Base-by-base conservation (phyloP, 192 early-diverging fungal species). In the Polychytrium aggregatum region DNA sequence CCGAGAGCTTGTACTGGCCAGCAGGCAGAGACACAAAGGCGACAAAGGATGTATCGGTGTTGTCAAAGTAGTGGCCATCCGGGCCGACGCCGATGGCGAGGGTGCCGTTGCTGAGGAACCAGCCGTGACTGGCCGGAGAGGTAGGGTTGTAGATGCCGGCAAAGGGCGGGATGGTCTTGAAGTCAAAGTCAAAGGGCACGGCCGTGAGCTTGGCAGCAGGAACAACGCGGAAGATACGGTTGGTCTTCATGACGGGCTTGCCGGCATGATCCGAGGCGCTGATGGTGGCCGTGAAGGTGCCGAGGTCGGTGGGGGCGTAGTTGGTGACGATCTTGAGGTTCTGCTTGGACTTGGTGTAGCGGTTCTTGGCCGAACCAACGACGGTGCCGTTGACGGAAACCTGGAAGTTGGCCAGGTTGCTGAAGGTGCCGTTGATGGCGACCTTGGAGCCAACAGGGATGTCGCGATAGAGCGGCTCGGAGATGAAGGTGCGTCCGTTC, bases 61-160 rank as follows among this genome's bases (percentile, higher is more conserved):
- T 44, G 25, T 52, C 41, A 25, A 52, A 3, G 30, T 52, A 22
- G 37, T 43, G 0, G 11, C 11, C 41, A 41, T 52, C 22, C 1
- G 22, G 18, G 13, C 50, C 50, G 33, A 47, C 25, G 1, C 40
- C 17, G n/a, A 24, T 24, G 17, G 7, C 6, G 6, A 33, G 31
- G 11, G 17, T 37, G 2, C 4, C 37, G 35, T 24, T 35, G 36
- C 26, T 24, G 34, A 49, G 9, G 7, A 33, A 14, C 37, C 46
- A 50, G 0, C 55, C 37, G 7, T 41, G 16, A 8, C n/a, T 14
- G 6, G 46, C 26, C 3, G 45, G 10, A 18, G 44, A 48, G 16
- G 16, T 36, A 22, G 20, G 18, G 29, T 27, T 56, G 55, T 56
- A 45, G 34, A 45, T 26, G 31, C 21, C 55, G 41, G 25, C 47